phyloP scores from a whole-genome alignment of 345 rosid genomes.

The Eutrema yunnanense region DNA sequence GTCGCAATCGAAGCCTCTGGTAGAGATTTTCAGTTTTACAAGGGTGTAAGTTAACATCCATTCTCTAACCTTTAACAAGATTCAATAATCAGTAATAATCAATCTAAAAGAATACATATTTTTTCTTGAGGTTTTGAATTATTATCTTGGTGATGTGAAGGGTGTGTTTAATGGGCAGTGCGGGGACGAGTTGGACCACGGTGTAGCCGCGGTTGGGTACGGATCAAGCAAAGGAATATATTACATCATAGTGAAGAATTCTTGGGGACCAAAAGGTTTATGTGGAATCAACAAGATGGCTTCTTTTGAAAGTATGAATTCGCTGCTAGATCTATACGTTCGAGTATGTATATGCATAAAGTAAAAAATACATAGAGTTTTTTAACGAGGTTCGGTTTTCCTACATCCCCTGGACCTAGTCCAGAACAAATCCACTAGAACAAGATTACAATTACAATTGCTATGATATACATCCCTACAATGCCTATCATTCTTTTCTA shows the following conservation, averaged over 20 bases:
- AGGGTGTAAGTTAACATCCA: conserved; percentile 40
- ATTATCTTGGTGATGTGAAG: conserved; percentile 23
- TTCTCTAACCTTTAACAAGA: not conserved
- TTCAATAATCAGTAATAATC: too few relatives aligned
- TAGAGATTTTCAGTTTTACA: conserved; percentile 52
- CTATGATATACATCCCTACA: too few relatives aligned
- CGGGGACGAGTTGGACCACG: conserved; percentile 27
- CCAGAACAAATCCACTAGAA: too few relatives aligned
- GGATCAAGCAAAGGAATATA: conserved; percentile 48
- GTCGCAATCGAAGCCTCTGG: conserved; percentile 61
- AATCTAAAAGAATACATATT: not conserved
- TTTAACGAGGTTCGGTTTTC: too few relatives aligned
- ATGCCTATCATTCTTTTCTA: too few relatives aligned
- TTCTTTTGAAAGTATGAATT: not conserved
- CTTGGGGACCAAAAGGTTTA: conserved; percentile 42
- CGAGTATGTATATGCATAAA: too few relatives aligned
- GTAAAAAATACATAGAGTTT: too few relatives aligned
- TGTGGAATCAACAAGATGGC: conserved; percentile 48
- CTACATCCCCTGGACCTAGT: too few relatives aligned
- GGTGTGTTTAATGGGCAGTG: conserved; percentile 61
- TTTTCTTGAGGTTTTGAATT: not conserved
- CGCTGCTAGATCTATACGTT: too few relatives aligned
- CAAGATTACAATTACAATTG: too few relatives aligned
- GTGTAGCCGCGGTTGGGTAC: conserved; percentile 68
- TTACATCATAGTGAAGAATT: conserved; percentile 56